Evolutionary conservation across 495 filamentous ascomycete genomes (phyloP).

Genomic region (Penicillium paxilli): DNA sequence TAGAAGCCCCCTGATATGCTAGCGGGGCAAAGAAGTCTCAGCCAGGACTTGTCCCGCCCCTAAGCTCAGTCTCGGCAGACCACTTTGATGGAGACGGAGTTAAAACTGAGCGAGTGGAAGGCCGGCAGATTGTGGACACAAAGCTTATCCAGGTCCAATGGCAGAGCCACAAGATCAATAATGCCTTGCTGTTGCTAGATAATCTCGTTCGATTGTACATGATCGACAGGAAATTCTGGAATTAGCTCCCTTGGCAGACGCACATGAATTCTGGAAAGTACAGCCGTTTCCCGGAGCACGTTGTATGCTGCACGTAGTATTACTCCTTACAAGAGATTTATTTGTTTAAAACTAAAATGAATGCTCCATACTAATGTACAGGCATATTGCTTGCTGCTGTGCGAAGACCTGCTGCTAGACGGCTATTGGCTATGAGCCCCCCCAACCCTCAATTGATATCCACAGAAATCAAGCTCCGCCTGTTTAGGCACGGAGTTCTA

Average conservation of each 20-base stretch:
- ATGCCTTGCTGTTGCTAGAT: conserved; percentile 13
- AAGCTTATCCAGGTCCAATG: conserved; percentile 20
- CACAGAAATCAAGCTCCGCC: background rate
- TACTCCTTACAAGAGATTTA: too few species aligned
- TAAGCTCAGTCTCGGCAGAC: background rate
- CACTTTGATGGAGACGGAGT: background rate
- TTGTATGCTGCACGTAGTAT: background rate
- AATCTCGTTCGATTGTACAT: background rate
- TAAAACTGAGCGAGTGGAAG: background rate
- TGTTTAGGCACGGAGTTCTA: conserved; percentile 6
- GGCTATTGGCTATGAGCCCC: background rate
- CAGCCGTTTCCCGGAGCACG: background rate
- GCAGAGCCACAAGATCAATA: conserved; percentile 2
- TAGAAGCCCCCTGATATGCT: background rate
- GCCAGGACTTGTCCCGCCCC: background rate
- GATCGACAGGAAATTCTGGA: conserved; percentile 10
- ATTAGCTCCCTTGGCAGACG: conserved; percentile 1
- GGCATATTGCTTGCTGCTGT: conserved; percentile 9
- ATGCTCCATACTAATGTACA: too few species aligned
- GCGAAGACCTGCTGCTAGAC: background rate
- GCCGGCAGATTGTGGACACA: conserved; percentile 1
- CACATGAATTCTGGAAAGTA: background rate
- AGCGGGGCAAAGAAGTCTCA: background rate
- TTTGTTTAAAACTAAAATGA: too few species aligned
- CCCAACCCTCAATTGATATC: background rate